A percentile compares a stretch with the other conserved stretches of the same genome.
Conservation (phyloP, 139 green algal genomes). For the Picochlorum sp. region DNA sequence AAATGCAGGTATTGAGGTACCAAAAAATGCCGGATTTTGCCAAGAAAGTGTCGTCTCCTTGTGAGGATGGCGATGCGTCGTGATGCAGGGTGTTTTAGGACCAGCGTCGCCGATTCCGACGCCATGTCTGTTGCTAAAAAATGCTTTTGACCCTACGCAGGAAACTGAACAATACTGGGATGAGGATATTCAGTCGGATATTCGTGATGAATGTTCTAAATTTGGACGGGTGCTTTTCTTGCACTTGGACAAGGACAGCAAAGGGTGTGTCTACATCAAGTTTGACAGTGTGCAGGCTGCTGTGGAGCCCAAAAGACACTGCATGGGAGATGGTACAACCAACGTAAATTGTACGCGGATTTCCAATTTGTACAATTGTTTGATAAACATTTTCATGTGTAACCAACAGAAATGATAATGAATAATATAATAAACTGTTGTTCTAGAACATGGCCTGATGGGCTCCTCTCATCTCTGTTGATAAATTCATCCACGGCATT, state of each 20-base stretch:
- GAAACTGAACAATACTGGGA: conserved; percentile 77
- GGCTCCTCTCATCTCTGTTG: conserved; percentile 36
- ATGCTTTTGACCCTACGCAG: conserved; percentile 80
- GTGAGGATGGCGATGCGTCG: too few relatives aligned
- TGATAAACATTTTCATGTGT: conserved; percentile 25
- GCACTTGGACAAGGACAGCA: conserved; percentile 69
- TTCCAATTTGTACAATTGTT: conserved; percentile 60
- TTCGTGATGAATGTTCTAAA: conserved; percentile 81
- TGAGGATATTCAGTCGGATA: conserved; percentile 79
- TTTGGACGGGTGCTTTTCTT: conserved; percentile 77
- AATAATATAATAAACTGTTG: too few relatives aligned
- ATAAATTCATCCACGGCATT: conserved; percentile 39
- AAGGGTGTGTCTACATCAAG: conserved; percentile 88
- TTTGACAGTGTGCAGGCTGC: conserved; percentile 52
- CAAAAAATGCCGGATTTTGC: conserved; percentile 10
- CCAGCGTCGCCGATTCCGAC: conserved; percentile 84
- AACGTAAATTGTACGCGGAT: conserved; percentile 67
- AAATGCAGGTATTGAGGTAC: conserved; percentile 34
- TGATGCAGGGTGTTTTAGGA: conserved; percentile 76
- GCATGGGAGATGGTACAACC: conserved; percentile 82
- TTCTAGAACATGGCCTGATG: conserved; percentile 21
- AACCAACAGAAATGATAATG: too few relatives aligned
- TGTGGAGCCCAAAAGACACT: conserved; percentile 59
- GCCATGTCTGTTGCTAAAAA: conserved; percentile 87
- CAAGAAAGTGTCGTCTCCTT: conserved; percentile 6